These are phyloP conservation scores for Diaporthe humulicola DNA, from an alignment of 2,329 filamentous ascomycete species.

Conservation along the genomic window DNA sequence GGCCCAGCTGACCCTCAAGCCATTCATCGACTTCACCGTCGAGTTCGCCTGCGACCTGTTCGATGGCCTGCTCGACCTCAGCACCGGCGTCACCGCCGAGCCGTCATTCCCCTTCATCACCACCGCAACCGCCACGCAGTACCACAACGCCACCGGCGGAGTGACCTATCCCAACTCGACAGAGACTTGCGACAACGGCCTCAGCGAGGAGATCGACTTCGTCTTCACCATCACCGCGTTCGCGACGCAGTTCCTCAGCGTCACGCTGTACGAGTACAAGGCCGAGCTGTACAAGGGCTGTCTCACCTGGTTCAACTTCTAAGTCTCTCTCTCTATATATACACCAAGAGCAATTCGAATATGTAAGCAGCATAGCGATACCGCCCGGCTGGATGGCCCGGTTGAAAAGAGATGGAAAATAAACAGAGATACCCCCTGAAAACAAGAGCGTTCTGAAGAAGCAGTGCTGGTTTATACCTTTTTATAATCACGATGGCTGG, in stretches of 20 bases:
- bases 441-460: constrained; percentile 26
- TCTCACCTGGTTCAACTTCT: constrained; percentile 18
- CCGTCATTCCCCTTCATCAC: constrained; percentile 38
- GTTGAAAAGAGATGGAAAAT: neutral
- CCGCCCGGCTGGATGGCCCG: constrained; percentile 7
- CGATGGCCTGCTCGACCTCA: constrained; percentile 37
- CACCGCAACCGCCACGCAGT: constrained; percentile 36
- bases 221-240: constrained; percentile 34
- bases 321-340: neutral
- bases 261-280: constrained; percentile 37
- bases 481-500: neutral
- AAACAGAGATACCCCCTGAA: constrained; percentile 19
- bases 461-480: neutral
- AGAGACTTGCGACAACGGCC: constrained; percentile 35
- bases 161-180: constrained; percentile 35
- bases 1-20: constrained; percentile 25
- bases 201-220: constrained; percentile 32
- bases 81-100: constrained; percentile 38
- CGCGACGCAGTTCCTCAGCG: constrained; percentile 32
- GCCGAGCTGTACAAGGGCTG: constrained; percentile 33
- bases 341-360: neutral
- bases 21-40: constrained; percentile 39
- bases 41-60: constrained; percentile 39
- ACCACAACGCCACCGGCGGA: constrained; percentile 31
- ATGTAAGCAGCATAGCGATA: neutral